Percentiles rank a stretch among this genome's conserved stretches.
These are phyloP conservation scores for Xylaria hypoxylon DNA, from an alignment of 2,329 filamentous ascomycete species.

Conservation along the genomic window DNA sequence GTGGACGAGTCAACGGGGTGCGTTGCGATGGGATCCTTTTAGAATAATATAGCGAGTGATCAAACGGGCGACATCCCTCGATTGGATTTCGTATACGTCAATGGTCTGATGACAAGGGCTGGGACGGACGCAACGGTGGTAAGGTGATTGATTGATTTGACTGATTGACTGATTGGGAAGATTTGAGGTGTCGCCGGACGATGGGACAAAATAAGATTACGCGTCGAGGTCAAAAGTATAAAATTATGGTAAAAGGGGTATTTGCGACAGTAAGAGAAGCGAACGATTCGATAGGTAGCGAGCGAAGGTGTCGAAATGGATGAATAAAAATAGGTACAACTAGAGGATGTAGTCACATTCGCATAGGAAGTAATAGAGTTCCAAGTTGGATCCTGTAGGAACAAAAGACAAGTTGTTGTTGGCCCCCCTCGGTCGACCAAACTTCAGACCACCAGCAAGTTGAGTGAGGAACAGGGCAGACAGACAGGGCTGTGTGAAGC, in stretches of 20 bases:
- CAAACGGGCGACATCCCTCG: conserved; percentile 27
- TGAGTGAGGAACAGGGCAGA: not conserved
- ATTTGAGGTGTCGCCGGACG: not conserved
- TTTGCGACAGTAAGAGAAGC: conserved; percentile 33
- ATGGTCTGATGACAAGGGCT: conserved; percentile 2
- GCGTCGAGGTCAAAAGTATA: conserved; percentile 36
- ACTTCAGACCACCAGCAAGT: conserved; percentile 1
- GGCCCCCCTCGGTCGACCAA: conserved; percentile 17
- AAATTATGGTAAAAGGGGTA: conserved; percentile 32
- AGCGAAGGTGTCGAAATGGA: conserved; percentile 30
- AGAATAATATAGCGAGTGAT: conserved; percentile 10
- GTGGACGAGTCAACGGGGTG: conserved; percentile 3
- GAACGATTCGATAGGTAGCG: conserved; percentile 35
- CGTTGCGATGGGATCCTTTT: conserved; percentile 3
- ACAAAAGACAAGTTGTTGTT: conserved; percentile 30
- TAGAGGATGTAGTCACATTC: conserved; percentile 10
- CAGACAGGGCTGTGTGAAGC: conserved; percentile 18
- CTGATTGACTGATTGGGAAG: too few species aligned
- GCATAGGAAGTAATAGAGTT: conserved; percentile 8
- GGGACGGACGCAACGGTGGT: not conserved
- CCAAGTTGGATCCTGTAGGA: conserved; percentile 18
- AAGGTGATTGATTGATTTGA: not conserved
- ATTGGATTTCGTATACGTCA: not conserved
- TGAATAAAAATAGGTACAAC: conserved; percentile 17
- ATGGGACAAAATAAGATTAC: conserved; percentile 31